Conservation (phyloP, 2,329 filamentous ascomycete species). For the Arthrobotrys musiformis region DNA sequence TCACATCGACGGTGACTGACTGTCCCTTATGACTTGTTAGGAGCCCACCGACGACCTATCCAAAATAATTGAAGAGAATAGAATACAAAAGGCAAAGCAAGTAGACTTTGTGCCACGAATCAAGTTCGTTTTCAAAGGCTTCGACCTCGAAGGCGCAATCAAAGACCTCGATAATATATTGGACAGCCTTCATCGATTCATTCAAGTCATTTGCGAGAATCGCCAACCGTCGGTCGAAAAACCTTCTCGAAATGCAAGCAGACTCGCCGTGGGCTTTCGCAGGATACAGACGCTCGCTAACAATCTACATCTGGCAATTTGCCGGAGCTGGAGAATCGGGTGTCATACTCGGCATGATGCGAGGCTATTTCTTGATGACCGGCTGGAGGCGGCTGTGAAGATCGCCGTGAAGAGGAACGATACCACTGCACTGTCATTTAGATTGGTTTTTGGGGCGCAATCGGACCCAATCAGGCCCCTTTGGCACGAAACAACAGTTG, state of each 20-base stretch:
- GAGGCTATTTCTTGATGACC: conserved; percentile 47
- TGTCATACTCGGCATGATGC: conserved; percentile 35
- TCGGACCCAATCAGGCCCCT: neutral
- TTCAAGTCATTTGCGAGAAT: conserved; percentile 28
- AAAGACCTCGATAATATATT: conserved; percentile 19
- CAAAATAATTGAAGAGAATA: conserved; percentile 34
- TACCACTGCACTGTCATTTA: conserved; percentile 17
- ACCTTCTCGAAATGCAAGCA: conserved; percentile 35
- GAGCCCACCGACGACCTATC: conserved; percentile 32
- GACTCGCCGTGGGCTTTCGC: conserved; percentile 29
- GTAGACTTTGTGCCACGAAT: conserved; percentile 30
- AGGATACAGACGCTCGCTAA: conserved; percentile 31
- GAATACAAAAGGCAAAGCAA: conserved; percentile 25
- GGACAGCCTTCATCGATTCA: conserved; percentile 20
- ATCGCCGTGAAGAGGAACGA: neutral
- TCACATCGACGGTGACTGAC: neutral
- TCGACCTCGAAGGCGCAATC: conserved; percentile 32
- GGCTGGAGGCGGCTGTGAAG: neutral
- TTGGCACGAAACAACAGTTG: conserved; percentile 45
- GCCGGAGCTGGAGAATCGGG: conserved; percentile 38
- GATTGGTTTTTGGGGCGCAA: conserved; percentile 39
- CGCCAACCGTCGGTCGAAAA: conserved; percentile 25
- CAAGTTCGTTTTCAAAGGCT: conserved; percentile 26
- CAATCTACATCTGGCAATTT: conserved; percentile 38
- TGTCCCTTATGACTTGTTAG: conserved; percentile 1